Base-by-base conservation (phyloP, 1,139 yeast genomes). In the Lizanozyma gosingica region DNA sequence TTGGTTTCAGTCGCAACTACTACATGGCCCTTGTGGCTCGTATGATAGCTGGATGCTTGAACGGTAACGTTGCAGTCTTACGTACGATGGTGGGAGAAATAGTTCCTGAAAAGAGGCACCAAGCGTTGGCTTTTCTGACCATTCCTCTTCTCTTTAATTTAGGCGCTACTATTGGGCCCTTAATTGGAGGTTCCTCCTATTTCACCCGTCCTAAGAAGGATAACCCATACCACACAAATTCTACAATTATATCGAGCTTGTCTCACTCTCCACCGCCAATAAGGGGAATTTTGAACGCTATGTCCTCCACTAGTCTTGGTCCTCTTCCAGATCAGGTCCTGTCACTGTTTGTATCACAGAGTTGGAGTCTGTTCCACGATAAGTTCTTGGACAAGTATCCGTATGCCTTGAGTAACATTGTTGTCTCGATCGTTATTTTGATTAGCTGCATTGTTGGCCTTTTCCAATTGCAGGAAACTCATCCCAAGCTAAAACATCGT, bases 401-500 rank as follows among this genome's bases (percentile, higher is more conserved):
- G 0, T 80, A 77, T 51, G 78, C 82, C 1, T 58, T 79, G 45
- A 78, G 83, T 3, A 80, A 79, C 51, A 51, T 80, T 8, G 76
- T 73, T 3, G 78, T 79, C 15, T 69, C 78, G 3, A 4, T 49
- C 2, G 58, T 73, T 39, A 51, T 67, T 27, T 17, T 54, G 15
- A 38, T 61, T 35, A 70, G 78, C 18, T 47, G 66, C 14, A 17
- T 64, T 2, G 46, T 65, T 34, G 78, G 71, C 2, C 59, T 75
- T 40, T 64, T 80, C 38, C 78, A 78, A 48, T 56, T 80, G 34
- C 83, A 80, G 51, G 87, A 80, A 54, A 76, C 85, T 3, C 80
- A 76, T 50, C 71, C 64, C 16, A 55, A 57, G 34, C 58, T 57
- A 40, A 67, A 63, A 48, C 49, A 64, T 42, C 58, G 63, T 41